phyloP scores from a whole-genome alignment of 768 basidiomycete genomes.

The Cystofilobasidium capitatum region DNA sequence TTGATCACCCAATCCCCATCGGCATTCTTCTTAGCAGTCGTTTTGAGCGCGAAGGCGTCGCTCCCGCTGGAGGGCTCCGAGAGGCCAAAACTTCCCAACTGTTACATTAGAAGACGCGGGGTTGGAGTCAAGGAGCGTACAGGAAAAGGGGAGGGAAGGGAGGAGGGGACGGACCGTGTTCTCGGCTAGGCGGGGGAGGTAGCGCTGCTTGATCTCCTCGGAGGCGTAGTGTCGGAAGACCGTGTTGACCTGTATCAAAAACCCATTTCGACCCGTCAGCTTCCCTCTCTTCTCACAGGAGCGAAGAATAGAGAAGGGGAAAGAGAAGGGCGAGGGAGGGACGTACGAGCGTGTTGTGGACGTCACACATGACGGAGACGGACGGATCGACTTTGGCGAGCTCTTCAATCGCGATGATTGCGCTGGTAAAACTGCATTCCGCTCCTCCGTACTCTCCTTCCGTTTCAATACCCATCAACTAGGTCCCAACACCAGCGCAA shows the following conservation, averaged over 20 bases:
- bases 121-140: not conserved
- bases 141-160: constrained; percentile 5
- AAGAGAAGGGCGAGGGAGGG: too few relatives aligned
- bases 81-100: constrained; percentile 94
- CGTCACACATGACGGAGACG: constrained; percentile 92
- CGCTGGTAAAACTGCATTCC: constrained; percentile 83
- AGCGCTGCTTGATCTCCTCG: constrained; percentile 74
- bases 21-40: constrained; percentile 66
- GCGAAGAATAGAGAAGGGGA: too few relatives aligned
- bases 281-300: not conserved
- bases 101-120: not conserved
- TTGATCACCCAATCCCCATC: constrained; percentile 79
- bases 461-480: constrained; percentile 99
- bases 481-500: not conserved
- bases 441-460: constrained; percentile 71
- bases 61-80: constrained; percentile 89
- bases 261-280: not conserved
- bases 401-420: constrained; percentile 94
- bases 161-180: constrained; percentile 50
- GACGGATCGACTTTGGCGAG: constrained; percentile 92
- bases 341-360: constrained; percentile 93
- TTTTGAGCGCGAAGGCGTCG: constrained; percentile 93
- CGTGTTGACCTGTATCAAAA: constrained; percentile 47
- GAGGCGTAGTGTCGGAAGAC: constrained; percentile 78
- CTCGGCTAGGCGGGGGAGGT: constrained; percentile 71